Conservation (phyloP, 352 stramenopile species). For the Pythium brachiatum region DNA sequence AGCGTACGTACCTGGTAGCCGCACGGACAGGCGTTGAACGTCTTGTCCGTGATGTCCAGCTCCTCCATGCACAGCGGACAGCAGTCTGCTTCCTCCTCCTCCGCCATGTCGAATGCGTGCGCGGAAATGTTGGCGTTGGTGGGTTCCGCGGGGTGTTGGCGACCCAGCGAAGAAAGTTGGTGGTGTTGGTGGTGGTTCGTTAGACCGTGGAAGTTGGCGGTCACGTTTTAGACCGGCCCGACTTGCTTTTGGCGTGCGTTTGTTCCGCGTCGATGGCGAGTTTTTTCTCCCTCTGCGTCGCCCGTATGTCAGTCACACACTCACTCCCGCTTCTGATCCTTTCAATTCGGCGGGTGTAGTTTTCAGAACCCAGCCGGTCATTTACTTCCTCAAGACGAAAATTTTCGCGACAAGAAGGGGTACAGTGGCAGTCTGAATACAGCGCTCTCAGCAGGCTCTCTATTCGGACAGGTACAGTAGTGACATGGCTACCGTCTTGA, state of each 20-base stretch:
- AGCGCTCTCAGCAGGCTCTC: background rate
- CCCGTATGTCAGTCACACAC: constrained; percentile 13
- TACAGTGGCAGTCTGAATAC: background rate
- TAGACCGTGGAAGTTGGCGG: background rate
- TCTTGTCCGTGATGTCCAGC: constrained; percentile 97
- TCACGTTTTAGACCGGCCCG: background rate
- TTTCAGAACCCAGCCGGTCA: constrained; percentile 13
- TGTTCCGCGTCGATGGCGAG: background rate
- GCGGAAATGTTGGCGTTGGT: constrained; percentile 3
- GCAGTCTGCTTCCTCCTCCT: constrained; percentile 86
- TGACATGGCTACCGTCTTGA: background rate
- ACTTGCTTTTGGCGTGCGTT: constrained; percentile 2
- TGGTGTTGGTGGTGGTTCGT: constrained; percentile 21
- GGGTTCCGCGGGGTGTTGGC: background rate
- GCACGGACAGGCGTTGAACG: constrained; percentile 99
- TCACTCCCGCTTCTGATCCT: constrained; percentile 37
- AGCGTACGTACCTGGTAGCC: constrained; percentile 89
- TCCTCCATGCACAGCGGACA: constrained; percentile 99
- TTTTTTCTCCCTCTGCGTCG: constrained; percentile 13
- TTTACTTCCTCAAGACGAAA: constrained; percentile 3
- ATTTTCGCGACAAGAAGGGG: background rate
- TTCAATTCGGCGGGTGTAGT: constrained; percentile 33
- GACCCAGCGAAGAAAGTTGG: constrained; percentile 5
- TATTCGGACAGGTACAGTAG: background rate
- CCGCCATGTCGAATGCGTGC: constrained; percentile 38